These are phyloP conservation scores for Scedosporium dehoogii DNA, from an alignment of 2,329 filamentous ascomycete genomes.

Conservation along the genomic window DNA sequence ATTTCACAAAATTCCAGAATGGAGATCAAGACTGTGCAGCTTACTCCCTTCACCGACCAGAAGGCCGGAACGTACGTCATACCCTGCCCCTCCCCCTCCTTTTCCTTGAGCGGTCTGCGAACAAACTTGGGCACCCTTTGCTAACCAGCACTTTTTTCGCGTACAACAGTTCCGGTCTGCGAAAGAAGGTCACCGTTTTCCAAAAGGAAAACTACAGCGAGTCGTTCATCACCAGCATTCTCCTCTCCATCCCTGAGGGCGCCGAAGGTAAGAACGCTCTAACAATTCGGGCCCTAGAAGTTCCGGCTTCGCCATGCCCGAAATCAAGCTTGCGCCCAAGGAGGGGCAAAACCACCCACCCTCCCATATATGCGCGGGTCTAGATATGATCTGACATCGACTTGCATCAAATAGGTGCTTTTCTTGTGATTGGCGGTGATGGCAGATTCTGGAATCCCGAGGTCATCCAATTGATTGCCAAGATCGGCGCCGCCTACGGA, in stretches of 20 bases:
- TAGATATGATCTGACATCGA: slow-evolving; percentile 2
- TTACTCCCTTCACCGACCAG: slow-evolving; percentile 87
- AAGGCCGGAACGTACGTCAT: slow-evolving; percentile 93
- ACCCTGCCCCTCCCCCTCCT: slow-evolving; percentile 21
- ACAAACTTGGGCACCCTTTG: background rate
- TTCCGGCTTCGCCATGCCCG: background rate
- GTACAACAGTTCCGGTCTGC: slow-evolving; percentile 72
- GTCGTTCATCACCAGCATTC: slow-evolving; percentile 86
- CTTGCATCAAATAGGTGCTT: slow-evolving; percentile 40
- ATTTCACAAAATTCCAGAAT: slow-evolving; percentile 38
- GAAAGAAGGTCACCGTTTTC: slow-evolving; percentile 98
- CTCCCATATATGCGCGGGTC: background rate
- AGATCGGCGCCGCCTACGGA: slow-evolving; percentile 92
- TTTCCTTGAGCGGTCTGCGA: slow-evolving; percentile 3
- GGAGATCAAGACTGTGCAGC: slow-evolving; percentile 65
- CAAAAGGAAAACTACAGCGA: slow-evolving; percentile 93
- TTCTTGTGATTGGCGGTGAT: slow-evolving; percentile 95
- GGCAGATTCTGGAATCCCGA: slow-evolving; percentile 96
- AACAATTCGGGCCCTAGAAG: slow-evolving; percentile 3
- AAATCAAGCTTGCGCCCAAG: background rate
- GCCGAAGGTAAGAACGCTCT: slow-evolving; percentile 50
- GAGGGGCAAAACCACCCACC: background rate
- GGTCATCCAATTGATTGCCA: slow-evolving; percentile 91
- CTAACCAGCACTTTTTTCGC: background rate
- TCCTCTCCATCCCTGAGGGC: slow-evolving; percentile 93